Conservation (phyloP, 1,284 basidiomycete species). For the Rhodotorula glutinis region DNA sequence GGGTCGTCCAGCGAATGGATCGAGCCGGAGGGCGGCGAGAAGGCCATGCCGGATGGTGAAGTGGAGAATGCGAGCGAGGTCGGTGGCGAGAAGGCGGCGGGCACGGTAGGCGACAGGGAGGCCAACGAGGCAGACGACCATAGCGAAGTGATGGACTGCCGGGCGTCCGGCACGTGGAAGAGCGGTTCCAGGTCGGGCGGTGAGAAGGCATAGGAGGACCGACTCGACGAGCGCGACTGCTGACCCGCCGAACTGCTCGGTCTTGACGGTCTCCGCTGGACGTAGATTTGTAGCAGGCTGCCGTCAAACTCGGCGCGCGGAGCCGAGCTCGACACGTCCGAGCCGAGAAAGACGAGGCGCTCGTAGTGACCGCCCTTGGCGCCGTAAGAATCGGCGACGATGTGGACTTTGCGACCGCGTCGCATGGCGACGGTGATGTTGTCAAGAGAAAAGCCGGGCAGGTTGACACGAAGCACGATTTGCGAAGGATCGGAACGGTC, state of each 20-base stretch:
- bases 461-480: conserved; percentile 28
- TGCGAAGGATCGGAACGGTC: conserved; percentile 26
- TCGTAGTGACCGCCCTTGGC: conserved; percentile 38
- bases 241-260: not conserved
- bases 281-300: conserved; percentile 41
- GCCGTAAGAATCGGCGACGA: conserved; percentile 39
- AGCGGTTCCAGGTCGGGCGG: conserved; percentile 12
- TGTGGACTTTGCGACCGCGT: conserved; percentile 33
- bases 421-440: conserved; percentile 42
- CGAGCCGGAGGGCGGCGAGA: no score
- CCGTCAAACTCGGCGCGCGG: conserved; percentile 38
- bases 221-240: not conserved
- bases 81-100: no score
- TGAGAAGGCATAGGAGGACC: conserved; percentile 1
- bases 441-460: conserved; percentile 38
- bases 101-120: not conserved
- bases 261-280: conserved; percentile 28
- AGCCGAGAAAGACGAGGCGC: conserved; percentile 70
- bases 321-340: conserved; percentile 54
- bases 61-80: no score
- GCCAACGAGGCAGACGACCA: not conserved
- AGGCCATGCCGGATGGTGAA: no score
- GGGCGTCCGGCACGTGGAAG: not conserved
- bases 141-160: conserved; percentile 17
- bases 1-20: no score